phyloP scores from a whole-genome alignment of 148 eudicot species.

The Cornus suecica region DNA sequence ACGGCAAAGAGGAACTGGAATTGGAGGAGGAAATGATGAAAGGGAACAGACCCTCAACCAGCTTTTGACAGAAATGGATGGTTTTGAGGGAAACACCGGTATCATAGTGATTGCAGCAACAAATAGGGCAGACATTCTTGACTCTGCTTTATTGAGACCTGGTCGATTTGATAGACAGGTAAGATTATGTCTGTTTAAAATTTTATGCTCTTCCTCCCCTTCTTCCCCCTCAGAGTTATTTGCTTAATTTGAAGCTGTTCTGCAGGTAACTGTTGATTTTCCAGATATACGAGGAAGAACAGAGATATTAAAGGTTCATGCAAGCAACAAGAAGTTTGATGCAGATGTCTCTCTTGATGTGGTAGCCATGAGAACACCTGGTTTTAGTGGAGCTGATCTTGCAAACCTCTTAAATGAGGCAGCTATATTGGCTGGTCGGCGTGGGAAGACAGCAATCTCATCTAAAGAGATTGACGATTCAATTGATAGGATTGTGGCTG shows the following conservation, averaged over 20 bases:
- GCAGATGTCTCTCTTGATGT: conserved; percentile 91
- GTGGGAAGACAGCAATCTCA: conserved; percentile 85
- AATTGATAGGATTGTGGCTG: conserved; percentile 97
- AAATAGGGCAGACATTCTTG: conserved; percentile 96
- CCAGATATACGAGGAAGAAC: conserved; percentile 96
- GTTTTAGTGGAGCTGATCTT: conserved; percentile 98
- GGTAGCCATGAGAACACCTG: conserved; percentile 98
- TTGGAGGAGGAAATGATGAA: conserved; percentile 98
- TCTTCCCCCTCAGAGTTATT: background rate
- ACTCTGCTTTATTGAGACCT: conserved; percentile 92
- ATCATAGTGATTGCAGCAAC: conserved; percentile 96
- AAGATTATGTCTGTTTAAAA: background rate
- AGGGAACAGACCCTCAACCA: conserved; percentile 97
- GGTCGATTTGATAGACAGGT: conserved; percentile 99
- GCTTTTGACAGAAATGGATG: conserved; percentile 99
- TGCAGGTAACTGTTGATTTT: conserved; percentile 91
- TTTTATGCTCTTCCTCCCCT: background rate
- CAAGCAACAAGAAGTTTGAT: conserved; percentile 79
- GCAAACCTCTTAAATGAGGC: conserved; percentile 97
- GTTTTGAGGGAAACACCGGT: conserved; percentile 97
- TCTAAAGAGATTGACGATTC: conserved; percentile 96
- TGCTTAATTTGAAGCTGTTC: conserved; percentile 16
- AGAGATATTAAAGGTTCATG: conserved; percentile 95
- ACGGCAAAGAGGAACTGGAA: conserved; percentile 95
- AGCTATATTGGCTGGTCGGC: conserved; percentile 95